Base-by-base conservation (phyloP, 2,329 filamentous ascomycete genomes). In the Colletotrichum simmondsii region DNA sequence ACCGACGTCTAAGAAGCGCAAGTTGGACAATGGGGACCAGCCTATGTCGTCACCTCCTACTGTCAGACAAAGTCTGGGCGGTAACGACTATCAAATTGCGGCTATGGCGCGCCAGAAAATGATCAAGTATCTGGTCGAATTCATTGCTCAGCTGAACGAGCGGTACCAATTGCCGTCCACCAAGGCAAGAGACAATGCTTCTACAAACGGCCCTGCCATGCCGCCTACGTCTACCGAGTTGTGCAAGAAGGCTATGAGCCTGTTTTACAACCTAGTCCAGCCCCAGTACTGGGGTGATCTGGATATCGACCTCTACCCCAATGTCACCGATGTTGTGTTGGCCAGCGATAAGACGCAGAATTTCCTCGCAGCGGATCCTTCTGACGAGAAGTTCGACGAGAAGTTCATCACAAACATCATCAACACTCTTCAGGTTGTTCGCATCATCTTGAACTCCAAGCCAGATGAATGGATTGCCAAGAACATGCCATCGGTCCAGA, bases 41-140 rank as follows among this genome's bases (percentile, higher is more conserved):
- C 83, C 85, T 42, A 86, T 85, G 22, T 86, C 90, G 4, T 89
- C 89, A 8, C 87, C 91, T 4, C 87, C 90, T 8, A 83, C 88
- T 14, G 83, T 85, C 11, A 84, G 84, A 65, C 85, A 86, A 73
- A 81, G 85, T 12, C 80, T 82, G 30, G 91, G 92, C 61, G 87
- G 87, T 72, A 82, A 85, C 0, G 93, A 95, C 68, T 95, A 94
- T 76, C 87, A 89, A 74, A 92, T 96, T 30, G 90, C 93, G 10
- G 80, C 88, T 0, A 81, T 89, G 1, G 91, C 93, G 66, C 91
- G 95, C 24, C 89, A 92, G 56, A 93, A 95, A 81, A 93, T 99
- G 86, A 89, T 98, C 60, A 98, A 98, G 82, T 99, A 98, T 79
- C 89, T 99, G 37, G 94, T 98, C 35, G 94, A 97, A 73, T 98